phyloP scores from a whole-genome alignment of 164 flowering plant species.

The Nymphaea thermarum region DNA sequence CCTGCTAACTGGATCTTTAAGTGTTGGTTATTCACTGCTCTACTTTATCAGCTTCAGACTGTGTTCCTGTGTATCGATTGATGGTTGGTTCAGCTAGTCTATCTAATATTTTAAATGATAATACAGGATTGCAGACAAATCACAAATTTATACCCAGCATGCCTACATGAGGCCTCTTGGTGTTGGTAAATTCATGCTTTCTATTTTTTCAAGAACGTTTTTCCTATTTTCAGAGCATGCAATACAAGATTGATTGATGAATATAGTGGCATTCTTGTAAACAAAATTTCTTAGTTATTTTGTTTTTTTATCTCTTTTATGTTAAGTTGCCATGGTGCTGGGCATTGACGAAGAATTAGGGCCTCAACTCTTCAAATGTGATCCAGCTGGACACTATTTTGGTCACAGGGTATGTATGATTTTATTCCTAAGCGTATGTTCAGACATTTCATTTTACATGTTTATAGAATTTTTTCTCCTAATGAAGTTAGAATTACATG shows the following conservation, averaged over 20 bases:
- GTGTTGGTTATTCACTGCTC: too few relatives aligned
- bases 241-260: too few relatives aligned
- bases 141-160: constrained; percentile 96
- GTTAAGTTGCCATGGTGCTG: constrained; percentile 81
- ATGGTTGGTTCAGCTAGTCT: too few relatives aligned
- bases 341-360: constrained; percentile 96
- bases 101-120: neutral
- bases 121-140: constrained; percentile 96
- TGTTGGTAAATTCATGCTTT: constrained; percentile 45
- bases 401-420: constrained; percentile 60
- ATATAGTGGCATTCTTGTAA: too few relatives aligned
- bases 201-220: neutral
- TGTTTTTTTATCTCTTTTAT: constrained; percentile 4
- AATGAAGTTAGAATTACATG: too few relatives aligned
- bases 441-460: too few relatives aligned
- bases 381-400: constrained; percentile 95
- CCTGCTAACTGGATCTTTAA: too few relatives aligned
- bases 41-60: too few relatives aligned
- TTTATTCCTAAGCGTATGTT: neutral
- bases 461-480: too few relatives aligned
- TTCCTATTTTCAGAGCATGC: too few relatives aligned
- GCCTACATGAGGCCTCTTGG: constrained; percentile 99
- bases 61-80: too few relatives aligned
- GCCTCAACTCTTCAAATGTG: constrained; percentile 90
- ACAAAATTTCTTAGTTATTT: neutral